Percentiles rank a stretch among this genome's conserved stretches.
Conservation (phyloP, 345 rosid species). For the Murraya paniculata region DNA sequence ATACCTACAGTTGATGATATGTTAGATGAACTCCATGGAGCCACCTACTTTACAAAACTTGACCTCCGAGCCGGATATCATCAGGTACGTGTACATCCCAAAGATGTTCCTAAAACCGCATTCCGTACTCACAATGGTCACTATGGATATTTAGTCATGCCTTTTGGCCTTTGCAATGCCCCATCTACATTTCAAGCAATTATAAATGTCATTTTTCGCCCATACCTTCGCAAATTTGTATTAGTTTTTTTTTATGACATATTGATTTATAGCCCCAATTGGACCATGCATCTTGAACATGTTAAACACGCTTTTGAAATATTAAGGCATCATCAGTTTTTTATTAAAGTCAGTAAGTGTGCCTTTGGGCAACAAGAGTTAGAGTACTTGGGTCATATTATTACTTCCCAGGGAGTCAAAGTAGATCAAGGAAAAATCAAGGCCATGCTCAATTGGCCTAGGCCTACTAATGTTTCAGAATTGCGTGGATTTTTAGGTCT, state of each 20-base stretch:
- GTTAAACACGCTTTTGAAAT: neutral
- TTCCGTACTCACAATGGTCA: neutral
- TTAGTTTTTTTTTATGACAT: neutral
- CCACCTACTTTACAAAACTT: neutral
- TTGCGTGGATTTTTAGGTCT: conserved; percentile 8
- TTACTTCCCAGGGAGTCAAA: neutral
- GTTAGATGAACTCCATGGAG: neutral
- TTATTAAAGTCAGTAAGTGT: neutral
- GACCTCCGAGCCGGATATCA: neutral
- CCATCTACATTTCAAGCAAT: neutral
- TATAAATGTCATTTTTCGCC: neutral
- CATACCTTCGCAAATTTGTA: neutral
- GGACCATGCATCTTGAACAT: neutral
- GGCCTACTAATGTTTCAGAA: neutral
- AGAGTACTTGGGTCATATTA: neutral
- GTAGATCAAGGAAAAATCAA: neutral
- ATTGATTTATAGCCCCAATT: neutral
- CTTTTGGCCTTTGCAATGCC: neutral
- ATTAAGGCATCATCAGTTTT: neutral
- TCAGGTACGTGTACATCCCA: neutral
- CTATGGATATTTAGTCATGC: neutral
- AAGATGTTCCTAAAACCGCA: neutral
- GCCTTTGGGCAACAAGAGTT: neutral
- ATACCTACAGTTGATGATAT: conserved; percentile 7
- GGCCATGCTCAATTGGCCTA: neutral